Evolutionary conservation across 2,329 filamentous ascomycete species (phyloP), one percentile per base, ranked within the genome.

Genomic region (Aureobasidium sp.): DNA sequence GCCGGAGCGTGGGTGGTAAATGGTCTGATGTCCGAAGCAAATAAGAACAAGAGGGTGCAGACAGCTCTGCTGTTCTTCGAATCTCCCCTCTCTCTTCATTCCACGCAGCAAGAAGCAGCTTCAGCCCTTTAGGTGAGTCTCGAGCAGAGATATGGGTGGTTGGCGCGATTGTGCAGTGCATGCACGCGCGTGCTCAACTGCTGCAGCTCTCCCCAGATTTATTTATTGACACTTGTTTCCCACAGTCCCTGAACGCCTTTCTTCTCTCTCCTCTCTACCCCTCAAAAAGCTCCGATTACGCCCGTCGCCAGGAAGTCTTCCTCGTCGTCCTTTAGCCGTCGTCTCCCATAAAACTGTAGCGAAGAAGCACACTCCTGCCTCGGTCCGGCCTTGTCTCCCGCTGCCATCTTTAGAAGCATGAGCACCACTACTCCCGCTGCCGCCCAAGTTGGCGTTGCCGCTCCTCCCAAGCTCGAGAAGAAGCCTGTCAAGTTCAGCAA

Each of bases 401-500:
- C 61, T 62, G 48, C 60, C 62, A 62, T 63, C 56, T 60, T 69
- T 73, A 71, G 77, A 78, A 79, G 79, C 79, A 80, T 81, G 79
- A 81, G 77, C 71, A 62, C 66, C 67, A 68, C 71, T 71, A 72
- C 72, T 68, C 69, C 74, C 67, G 64, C 71, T 64, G 71, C 72
- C 63, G 68, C 73, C 63, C 67, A 72, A 64, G 78, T 82, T 70
- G 76, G 78, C 68, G 71, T 77, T 75, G 75, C 78, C 74, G 73
- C 78, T 77, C 78, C 79, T 75, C 77, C 80, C 76, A 79, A 76
- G 77, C 81, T 95, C 76, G 92, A 97, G 88, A 97, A 97, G 89
- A 97, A 97, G 86, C 94, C 94, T 69, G 85, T 99, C 85, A 97
- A 97, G 86, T 97, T 97, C 84, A 96, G 91, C 82, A 99, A 99